These are phyloP conservation scores for Auricularia cornea DNA, from an alignment of 768 basidiomycete species.

Conservation along the genomic window DNA sequence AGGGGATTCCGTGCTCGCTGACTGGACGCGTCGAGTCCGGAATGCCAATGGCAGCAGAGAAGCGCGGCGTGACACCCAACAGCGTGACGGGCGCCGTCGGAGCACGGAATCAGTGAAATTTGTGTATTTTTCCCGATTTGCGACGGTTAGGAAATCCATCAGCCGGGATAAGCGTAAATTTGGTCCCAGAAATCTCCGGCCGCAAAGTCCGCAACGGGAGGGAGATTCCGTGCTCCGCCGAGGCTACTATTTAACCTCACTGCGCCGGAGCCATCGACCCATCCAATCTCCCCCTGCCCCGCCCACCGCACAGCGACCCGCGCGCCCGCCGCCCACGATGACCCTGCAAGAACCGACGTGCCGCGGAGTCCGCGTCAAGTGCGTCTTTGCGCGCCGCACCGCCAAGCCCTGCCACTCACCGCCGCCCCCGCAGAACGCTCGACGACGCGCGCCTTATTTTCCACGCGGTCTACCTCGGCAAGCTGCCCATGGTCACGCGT, in stretches of 20 bases:
- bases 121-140: neutral
- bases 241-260: neutral
- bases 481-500: conserved; percentile 68
- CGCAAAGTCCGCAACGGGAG: neutral
- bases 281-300: conserved; percentile 1
- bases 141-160: neutral
- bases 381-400: neutral
- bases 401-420: neutral
- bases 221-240: neutral
- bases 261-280: neutral
- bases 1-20: neutral
- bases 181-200: neutral
- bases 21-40: neutral
- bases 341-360: conserved; percentile 70
- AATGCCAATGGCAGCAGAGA: too few relatives aligned
- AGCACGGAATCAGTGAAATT: neutral
- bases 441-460: conserved; percentile 78
- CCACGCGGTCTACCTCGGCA: conserved; percentile 60
- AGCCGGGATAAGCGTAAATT: neutral
- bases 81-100: neutral
- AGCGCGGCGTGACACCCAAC: neutral
- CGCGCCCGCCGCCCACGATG: conserved; percentile 14
- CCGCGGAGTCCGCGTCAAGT: conserved; percentile 66
- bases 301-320: conserved; percentile 12
- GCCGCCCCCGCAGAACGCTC: conserved; percentile 29